These are phyloP conservation scores for Claviceps pusilla DNA, from an alignment of 2,329 filamentous ascomycete species.

Conservation along the genomic window DNA sequence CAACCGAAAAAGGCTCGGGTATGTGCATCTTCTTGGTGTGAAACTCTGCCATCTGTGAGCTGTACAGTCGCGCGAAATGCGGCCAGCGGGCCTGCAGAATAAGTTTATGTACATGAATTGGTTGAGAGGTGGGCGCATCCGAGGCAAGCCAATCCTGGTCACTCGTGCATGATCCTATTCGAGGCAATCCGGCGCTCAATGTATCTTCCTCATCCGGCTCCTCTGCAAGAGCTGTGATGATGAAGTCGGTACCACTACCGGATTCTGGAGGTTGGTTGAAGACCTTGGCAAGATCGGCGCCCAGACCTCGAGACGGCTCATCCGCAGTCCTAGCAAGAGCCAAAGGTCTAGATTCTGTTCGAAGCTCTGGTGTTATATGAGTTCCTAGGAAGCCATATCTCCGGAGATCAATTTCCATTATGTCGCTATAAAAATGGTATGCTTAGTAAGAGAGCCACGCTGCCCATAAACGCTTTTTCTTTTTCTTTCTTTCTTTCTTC, in stretches of 20 bases:
- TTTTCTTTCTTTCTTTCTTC: too few relatives aligned
- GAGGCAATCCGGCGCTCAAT: slow-evolving; percentile 35
- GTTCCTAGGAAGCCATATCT: slow-evolving; percentile 84
- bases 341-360: slow-evolving; percentile 33
- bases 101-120: slow-evolving; percentile 88
- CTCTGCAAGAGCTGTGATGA: slow-evolving; percentile 75
- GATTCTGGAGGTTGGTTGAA: slow-evolving; percentile 77
- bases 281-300: slow-evolving; percentile 68
- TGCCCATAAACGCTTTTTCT: too few relatives aligned
- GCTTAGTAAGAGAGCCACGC: neutral
- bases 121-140: slow-evolving; percentile 53
- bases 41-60: slow-evolving; percentile 91
- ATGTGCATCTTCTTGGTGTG: slow-evolving; percentile 97
- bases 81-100: slow-evolving; percentile 94
- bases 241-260: slow-evolving; percentile 79
- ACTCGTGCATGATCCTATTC: slow-evolving; percentile 25
- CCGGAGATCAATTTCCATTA: slow-evolving; percentile 83
- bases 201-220: slow-evolving; percentile 56
- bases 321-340: slow-evolving; percentile 32
- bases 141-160: slow-evolving; percentile 44
- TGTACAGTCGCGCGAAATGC: slow-evolving; percentile 84
- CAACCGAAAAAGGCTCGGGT: slow-evolving; percentile 84
- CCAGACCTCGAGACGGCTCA: slow-evolving; percentile 53
- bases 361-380: slow-evolving; percentile 44
- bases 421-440: slow-evolving; percentile 41